Percentiles rank a stretch among this genome's conserved stretches.
Evolutionary conservation across 805 yeast species (phyloP).

Genomic region (Candida nanaspora): DNA sequence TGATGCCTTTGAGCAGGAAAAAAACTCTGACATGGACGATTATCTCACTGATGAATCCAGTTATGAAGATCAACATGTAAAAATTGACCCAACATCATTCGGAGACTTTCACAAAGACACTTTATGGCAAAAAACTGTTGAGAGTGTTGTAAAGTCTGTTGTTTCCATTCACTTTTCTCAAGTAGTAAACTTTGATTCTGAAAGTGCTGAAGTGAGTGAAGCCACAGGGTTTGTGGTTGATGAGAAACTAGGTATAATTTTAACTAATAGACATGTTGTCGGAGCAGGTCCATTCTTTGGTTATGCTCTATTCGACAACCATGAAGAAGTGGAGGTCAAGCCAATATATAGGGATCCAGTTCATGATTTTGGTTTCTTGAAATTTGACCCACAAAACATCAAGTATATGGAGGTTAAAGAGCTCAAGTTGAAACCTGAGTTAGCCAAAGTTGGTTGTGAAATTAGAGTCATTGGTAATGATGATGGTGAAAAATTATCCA

Average conservation of each 20-base stretch:
- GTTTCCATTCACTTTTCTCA: conserved; percentile 87
- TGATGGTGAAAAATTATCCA: conserved; percentile 89
- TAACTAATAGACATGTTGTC: conserved; percentile 91
- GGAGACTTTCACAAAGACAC: conserved; percentile 21
- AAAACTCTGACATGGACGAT: background rate
- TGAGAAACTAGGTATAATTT: conserved; percentile 68
- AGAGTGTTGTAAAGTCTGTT: conserved; percentile 74
- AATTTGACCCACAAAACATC: conserved; percentile 64
- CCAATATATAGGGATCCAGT: conserved; percentile 92
- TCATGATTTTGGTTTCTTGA: conserved; percentile 87
- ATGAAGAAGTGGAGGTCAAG: conserved; percentile 82
- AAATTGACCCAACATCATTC: conserved; percentile 4
- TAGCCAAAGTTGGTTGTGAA: conserved; percentile 87
- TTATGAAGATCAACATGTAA: conserved; percentile 21
- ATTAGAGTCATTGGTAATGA: conserved; percentile 95
- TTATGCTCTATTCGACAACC: conserved; percentile 87
- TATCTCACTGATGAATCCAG: too few species aligned
- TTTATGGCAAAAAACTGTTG: conserved; percentile 76
- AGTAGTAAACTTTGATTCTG: conserved; percentile 83
- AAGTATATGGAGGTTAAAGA: conserved; percentile 69
- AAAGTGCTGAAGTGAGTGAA: conserved; percentile 69
- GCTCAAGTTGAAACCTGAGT: conserved; percentile 66
- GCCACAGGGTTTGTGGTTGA: conserved; percentile 97
- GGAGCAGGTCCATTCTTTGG: conserved; percentile 95
- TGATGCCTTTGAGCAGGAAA: background rate